A percentile compares a stretch with the other conserved stretches of the same genome.
phyloP scores from a whole-genome alignment of 805 yeast species.

The Saccharomycopsis selenospora region DNA sequence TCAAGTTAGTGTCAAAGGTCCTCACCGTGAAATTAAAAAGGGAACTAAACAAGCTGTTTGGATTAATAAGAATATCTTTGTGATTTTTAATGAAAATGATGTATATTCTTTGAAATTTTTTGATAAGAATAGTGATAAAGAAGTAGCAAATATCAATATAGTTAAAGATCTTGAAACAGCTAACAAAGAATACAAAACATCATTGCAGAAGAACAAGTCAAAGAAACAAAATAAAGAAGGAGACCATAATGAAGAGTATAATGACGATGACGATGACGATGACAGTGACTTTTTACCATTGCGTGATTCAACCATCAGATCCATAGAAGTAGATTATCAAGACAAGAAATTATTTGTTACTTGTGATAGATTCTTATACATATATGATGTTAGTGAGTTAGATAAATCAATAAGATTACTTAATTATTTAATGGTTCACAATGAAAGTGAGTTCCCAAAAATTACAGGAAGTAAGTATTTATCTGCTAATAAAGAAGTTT shows the following conservation, averaged over 20 bases:
- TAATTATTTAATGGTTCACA: background rate
- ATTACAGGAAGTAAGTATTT: background rate
- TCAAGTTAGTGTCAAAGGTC: background rate
- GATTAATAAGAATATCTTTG: conserved; percentile 8
- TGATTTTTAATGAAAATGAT: conserved; percentile 13
- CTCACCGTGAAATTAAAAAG: background rate
- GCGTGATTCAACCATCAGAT: conserved; percentile 17
- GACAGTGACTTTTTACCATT: conserved; percentile 18
- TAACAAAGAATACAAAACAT: background rate
- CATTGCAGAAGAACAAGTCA: background rate
- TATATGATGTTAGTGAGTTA: conserved; percentile 10
- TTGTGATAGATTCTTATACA: conserved; percentile 17
- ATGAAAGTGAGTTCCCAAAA: background rate
- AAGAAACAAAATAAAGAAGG: background rate
- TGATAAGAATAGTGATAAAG: conserved; percentile 6
- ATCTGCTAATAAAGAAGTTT: background rate
- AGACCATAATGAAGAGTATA: background rate
- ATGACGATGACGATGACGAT: conserved; percentile 18
- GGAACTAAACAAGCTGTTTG: conserved; percentile 8
- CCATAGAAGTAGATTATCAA: conserved; percentile 5
- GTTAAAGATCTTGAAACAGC: conserved; percentile 13
- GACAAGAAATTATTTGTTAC: conserved; percentile 4
- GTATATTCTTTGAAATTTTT: conserved; percentile 10
- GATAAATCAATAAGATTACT: conserved; percentile 3
- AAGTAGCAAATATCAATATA: conserved; percentile 12